phyloP scores from a whole-genome alignment of 225 moss, liverwort and hornwort species.

The Pseudoscleropodium purum region DNA sequence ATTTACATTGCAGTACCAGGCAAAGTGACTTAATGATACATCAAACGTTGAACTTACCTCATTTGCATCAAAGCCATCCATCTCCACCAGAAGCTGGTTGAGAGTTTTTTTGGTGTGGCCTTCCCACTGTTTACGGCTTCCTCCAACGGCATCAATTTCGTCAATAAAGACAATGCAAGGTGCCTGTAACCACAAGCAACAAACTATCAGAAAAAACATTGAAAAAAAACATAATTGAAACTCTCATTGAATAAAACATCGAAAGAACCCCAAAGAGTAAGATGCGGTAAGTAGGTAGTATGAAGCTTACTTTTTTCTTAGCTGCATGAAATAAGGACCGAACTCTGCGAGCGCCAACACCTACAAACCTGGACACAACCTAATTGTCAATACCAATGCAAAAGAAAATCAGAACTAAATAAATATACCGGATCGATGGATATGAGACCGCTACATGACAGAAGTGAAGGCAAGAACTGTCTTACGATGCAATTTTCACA shows the following conservation, averaged over 20 bases:
- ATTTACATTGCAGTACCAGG: neutral
- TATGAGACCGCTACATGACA: neutral
- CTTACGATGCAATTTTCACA: neutral
- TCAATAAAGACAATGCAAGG: slow-evolving; percentile 99
- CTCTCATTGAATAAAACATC: neutral
- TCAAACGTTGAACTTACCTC: slow-evolving; percentile 42
- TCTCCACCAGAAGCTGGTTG: slow-evolving; percentile 95
- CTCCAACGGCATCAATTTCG: slow-evolving; percentile 99
- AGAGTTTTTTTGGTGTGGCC: slow-evolving; percentile 99
- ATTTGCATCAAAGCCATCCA: slow-evolving; percentile 99
- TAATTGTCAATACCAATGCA: neutral
- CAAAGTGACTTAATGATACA: neutral
- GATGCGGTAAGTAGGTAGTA: neutral
- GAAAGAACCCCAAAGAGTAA: neutral
- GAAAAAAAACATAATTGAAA: neutral
- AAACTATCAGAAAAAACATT: neutral
- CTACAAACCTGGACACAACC: slow-evolving; percentile 76
- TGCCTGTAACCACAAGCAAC: slow-evolving; percentile 41
- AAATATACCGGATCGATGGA: neutral
- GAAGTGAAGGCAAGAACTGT: neutral
- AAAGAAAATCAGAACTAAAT: neutral
- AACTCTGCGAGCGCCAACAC: slow-evolving; percentile 97
- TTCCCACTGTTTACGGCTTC: slow-evolving; percentile 99
- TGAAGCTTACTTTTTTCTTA: slow-evolving; percentile 66
- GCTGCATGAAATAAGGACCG: slow-evolving; percentile 96